A percentile compares a stretch with the other conserved stretches of the same genome.
phyloP scores from a whole-genome alignment of 2,329 filamentous ascomycete species.

The Triangularia verruculosa region DNA sequence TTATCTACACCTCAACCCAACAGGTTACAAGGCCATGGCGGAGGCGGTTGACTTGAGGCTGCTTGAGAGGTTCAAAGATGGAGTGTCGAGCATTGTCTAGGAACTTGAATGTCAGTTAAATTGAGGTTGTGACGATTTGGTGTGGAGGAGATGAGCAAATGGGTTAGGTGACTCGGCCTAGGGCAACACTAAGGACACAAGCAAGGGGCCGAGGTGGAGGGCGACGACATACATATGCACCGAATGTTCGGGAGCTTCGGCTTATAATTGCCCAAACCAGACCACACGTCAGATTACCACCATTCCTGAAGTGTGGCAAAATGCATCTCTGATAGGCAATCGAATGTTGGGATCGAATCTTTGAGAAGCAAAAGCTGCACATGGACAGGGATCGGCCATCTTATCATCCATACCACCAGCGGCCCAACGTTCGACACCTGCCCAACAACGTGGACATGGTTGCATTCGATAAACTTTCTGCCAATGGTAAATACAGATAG shows the following conservation, averaged over 20 bases:
- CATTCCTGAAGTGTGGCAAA: background rate
- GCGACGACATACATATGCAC: background rate
- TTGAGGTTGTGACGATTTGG: background rate
- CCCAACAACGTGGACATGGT: background rate
- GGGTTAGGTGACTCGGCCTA: background rate
- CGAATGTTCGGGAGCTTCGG: background rate
- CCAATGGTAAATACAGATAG: background rate
- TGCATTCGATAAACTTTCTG: background rate
- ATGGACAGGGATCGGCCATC: background rate
- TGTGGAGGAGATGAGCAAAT: background rate
- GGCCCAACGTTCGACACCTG: background rate
- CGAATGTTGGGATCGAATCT: background rate
- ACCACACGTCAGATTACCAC: background rate
- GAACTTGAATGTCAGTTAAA: background rate
- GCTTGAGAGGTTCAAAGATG: slow-evolving; percentile 39
- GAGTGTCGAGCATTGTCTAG: slow-evolving; percentile 26
- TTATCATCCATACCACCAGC: background rate
- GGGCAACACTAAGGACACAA: background rate
- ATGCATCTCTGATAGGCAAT: background rate
- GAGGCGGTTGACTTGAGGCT: slow-evolving; percentile 50
- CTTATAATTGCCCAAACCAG: background rate
- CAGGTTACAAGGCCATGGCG: slow-evolving; percentile 55
- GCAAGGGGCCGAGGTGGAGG: background rate
- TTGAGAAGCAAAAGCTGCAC: background rate
- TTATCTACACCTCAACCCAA: slow-evolving; percentile 56